phyloP scores from a whole-genome alignment of 371 early-diverging fungal species.

The Rhizopus arrhizus region DNA sequence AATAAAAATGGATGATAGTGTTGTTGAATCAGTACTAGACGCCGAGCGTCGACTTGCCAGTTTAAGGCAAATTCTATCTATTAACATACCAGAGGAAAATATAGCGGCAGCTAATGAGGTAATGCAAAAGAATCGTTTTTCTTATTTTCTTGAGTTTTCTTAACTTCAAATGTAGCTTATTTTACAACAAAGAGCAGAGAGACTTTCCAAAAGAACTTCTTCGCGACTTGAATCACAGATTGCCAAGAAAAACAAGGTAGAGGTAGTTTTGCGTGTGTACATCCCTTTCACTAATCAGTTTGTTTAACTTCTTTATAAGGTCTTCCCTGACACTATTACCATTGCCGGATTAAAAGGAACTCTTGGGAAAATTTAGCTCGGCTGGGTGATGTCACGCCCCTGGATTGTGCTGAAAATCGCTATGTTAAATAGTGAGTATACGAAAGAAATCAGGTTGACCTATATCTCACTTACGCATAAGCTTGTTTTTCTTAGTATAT shows the following conservation, averaged over 20 bases:
- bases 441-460: not conserved
- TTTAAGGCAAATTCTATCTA: too few relatives aligned
- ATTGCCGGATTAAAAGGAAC: constrained; percentile 3
- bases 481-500: constrained; percentile 2
- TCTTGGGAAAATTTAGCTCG: constrained; percentile 1
- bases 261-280: not conserved
- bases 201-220: not conserved
- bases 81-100: too few relatives aligned
- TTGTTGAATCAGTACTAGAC: too few relatives aligned
- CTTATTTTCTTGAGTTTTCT: too few relatives aligned
- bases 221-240: not conserved
- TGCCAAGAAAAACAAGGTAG: not conserved
- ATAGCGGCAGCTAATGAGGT: too few relatives aligned
- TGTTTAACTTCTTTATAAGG: constrained; percentile 1
- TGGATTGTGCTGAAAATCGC: not conserved
- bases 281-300: not conserved
- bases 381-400: constrained; percentile 1
- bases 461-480: not conserved
- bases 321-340: constrained; percentile 6
- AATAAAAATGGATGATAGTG: too few relatives aligned
- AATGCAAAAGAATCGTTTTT: too few relatives aligned
- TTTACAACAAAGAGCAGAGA: not conserved
- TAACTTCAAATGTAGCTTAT: too few relatives aligned
- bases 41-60: too few relatives aligned
- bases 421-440: constrained; percentile 1